Percentiles rank a stretch among this genome's conserved stretches.
phyloP scores from a whole-genome alignment of 2,329 filamentous ascomycete genomes.

The Taxawa tesnikishii region DNA sequence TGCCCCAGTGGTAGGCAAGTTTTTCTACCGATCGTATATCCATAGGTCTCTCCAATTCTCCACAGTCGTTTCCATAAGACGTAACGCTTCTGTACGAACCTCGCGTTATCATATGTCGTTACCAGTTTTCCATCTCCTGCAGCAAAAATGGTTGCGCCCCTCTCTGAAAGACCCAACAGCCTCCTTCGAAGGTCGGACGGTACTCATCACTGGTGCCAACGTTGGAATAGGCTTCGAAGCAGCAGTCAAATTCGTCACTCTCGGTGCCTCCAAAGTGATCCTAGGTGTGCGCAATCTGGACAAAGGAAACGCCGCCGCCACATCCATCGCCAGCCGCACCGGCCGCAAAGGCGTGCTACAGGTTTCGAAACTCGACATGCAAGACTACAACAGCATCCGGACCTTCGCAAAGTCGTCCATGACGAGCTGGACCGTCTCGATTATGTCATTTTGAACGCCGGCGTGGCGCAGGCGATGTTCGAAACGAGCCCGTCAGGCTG shows the following conservation, averaged over 20 bases:
- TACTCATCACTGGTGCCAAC: constrained; percentile 22
- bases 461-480: constrained; percentile 15
- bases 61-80: no score
- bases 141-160: no score
- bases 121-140: no score
- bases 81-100: no score
- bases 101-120: no score
- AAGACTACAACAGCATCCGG: constrained; percentile 12
- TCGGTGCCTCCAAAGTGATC: constrained; percentile 25
- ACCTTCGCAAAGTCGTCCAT: constrained; percentile 15
- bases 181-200: constrained; percentile 11
- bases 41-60: no score
- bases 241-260: constrained; percentile 21
- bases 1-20: no score
- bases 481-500: constrained; percentile 19
- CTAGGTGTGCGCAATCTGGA: constrained; percentile 21
- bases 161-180: background rate
- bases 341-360: constrained; percentile 18
- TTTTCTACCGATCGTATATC: no score
- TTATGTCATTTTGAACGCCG: constrained; percentile 28
- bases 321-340: constrained; percentile 16
- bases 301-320: constrained; percentile 24
- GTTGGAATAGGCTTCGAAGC: constrained; percentile 27
- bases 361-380: constrained; percentile 16
- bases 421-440: constrained; percentile 21